phyloP scores from a whole-genome alignment of 331 rosid species.

The Rosa hybrid region DNA sequence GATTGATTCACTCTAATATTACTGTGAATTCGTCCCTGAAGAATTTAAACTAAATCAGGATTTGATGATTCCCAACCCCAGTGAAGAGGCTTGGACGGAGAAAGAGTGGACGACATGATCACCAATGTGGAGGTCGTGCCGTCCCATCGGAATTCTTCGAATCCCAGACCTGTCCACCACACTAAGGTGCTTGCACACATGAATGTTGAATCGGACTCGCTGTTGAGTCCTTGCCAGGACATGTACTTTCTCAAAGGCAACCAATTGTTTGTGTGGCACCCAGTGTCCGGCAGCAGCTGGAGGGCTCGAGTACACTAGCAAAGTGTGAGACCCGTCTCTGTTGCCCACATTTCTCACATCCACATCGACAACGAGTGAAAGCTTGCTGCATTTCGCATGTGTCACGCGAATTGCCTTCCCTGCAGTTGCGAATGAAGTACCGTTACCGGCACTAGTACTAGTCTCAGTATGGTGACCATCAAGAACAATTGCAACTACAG shows the following conservation, averaged over 20 bases:
- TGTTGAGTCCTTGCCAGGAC: constrained; percentile 26
- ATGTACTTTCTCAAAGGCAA: constrained; percentile 41
- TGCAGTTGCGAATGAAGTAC: constrained; percentile 14
- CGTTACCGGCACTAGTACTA: not conserved
- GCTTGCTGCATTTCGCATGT: constrained; percentile 59
- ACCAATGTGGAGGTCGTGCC: constrained; percentile 36
- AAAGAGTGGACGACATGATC: constrained; percentile 31
- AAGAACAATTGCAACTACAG: constrained; percentile 46
- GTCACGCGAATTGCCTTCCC: constrained; percentile 76
- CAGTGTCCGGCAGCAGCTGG: constrained; percentile 48
- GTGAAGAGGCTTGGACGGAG: constrained; percentile 28
- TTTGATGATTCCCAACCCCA: constrained; percentile 49
- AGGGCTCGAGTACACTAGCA: constrained; percentile 67
- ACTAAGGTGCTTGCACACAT: constrained; percentile 43
- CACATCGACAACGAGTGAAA: constrained; percentile 53
- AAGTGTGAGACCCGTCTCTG: constrained; percentile 69
- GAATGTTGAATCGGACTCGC: constrained; percentile 34
- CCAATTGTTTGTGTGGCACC: constrained; percentile 49
- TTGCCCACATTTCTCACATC: constrained; percentile 65
- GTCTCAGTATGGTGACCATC: constrained; percentile 40
- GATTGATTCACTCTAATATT: not conserved
- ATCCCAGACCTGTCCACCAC: constrained; percentile 44
- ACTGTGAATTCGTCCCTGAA: not conserved
- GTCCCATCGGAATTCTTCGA: constrained; percentile 46
- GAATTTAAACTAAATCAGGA: constrained; percentile 29